Evolutionary conservation across 768 basidiomycete genomes (phyloP), one percentile per base, ranked within the genome.

Genomic region (Amanita brunnescens): DNA sequence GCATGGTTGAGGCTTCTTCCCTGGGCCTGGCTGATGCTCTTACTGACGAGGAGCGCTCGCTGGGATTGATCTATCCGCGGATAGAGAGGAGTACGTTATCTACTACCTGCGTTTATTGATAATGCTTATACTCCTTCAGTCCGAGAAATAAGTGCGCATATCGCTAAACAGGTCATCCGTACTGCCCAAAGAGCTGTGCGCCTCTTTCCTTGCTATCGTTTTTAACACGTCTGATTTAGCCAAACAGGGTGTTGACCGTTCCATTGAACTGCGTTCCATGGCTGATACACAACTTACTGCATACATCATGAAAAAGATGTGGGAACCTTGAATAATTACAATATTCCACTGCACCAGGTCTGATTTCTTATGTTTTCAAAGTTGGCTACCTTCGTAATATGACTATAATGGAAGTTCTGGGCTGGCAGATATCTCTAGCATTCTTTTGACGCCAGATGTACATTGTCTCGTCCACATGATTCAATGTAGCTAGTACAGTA

Each of bases 1-100:
- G 73, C 55, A 92, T 97, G 88, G 85, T 96, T 21, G 91, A 95
- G 63, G 86, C 90, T 5, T 78, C 87, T 10, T 85, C 91, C 3
- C 74, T 89, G 24, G 90, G 89, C 6, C 76, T 96, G 35, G 83
- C 88, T 3, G 67, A 83, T 52, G 79, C 87, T 3, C 73, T 94
- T 37, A 90, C 78, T 1, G 57, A 63, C 10, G 84, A 87, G 32
- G 94, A 96, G 67, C 74, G 67, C 37, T 72, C 70, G 2, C 59
- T 68, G 37, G 85, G 79, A 39, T 73, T 93, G 42, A 64, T 97
- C 6, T 96, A 96, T 67, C 93, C 94, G 40, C 79, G 80, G 43
- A 74, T 95, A 52, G 79, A 86, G 59, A 77, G 92, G 59, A 84
- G 77, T 79, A 58, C 48, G 70, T 47, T 32, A 3, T 16, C 4